These are phyloP conservation scores for Brassica napus DNA, from an alignment of 345 rosid species.

Conservation along the genomic window DNA sequence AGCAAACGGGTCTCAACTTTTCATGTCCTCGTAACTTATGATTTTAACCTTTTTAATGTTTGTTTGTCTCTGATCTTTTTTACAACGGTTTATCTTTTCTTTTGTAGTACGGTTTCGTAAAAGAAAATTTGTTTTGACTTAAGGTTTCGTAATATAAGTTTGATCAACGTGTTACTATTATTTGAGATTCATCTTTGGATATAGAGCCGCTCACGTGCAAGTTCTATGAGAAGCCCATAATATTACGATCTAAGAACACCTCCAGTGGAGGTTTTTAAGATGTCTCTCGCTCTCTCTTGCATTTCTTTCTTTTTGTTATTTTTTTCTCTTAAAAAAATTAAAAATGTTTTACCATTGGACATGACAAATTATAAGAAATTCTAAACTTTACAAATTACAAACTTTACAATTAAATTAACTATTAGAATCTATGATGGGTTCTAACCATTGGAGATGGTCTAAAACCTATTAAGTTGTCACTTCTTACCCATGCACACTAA, in stretches of 20 bases:
- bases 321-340: no score
- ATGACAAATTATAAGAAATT: no score
- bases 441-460: no score
- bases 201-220: slow-evolving; percentile 28
- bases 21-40: slow-evolving; percentile 36
- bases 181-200: neutral
- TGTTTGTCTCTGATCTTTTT: neutral
- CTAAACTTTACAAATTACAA: no score
- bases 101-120: slow-evolving; percentile 11
- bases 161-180: slow-evolving; percentile 15
- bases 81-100: neutral
- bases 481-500: neutral
- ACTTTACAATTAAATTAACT: no score
- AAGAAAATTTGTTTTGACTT: neutral
- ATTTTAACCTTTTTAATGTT: slow-evolving; percentile 1
- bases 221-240: slow-evolving; percentile 8
- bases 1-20: slow-evolving; percentile 42
- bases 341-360: no score
- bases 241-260: neutral
- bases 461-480: neutral
- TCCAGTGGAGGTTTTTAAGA: no score
- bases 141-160: slow-evolving; percentile 8
- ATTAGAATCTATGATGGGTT: no score
- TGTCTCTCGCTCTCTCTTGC: no score
- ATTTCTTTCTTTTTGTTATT: no score